A percentile compares a stretch with the other conserved stretches of the same genome.
Conservation (phyloP, 164 flowering plant species). For the Warburgia ugandensis region DNA sequence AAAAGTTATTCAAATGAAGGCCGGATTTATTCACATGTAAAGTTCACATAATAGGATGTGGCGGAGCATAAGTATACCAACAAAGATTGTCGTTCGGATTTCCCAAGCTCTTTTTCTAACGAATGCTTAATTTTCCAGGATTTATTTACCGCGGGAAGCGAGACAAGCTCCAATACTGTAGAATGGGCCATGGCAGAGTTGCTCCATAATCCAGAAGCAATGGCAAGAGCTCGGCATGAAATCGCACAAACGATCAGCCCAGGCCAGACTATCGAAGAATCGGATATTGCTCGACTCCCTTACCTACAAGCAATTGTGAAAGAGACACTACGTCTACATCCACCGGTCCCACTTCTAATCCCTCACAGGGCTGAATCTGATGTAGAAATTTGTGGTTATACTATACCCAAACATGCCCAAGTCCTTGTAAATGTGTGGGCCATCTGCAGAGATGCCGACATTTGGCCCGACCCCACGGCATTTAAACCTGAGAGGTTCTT, state of each 20-base stretch:
- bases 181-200: slow-evolving; percentile 32
- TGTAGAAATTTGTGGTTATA: neutral
- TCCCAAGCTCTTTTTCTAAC: too few relatives aligned
- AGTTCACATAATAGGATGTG: too few relatives aligned
- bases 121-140: slow-evolving; percentile 11
- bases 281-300: slow-evolving; percentile 1
- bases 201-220: slow-evolving; percentile 10
- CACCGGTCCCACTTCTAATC: slow-evolving; percentile 5
- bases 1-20: too few relatives aligned
- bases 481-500: too few relatives aligned
- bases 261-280: slow-evolving; percentile 5
- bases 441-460: slow-evolving; percentile 6
- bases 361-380: slow-evolving; percentile 4
- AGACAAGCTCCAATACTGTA: slow-evolving; percentile 20
- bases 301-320: slow-evolving; percentile 6
- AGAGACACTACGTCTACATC: slow-evolving; percentile 9
- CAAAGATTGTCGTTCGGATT: too few relatives aligned
- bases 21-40: too few relatives aligned
- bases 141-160: slow-evolving; percentile 19
- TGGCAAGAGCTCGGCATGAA: slow-evolving; percentile 14
- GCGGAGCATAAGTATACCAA: too few relatives aligned
- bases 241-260: slow-evolving; percentile 10
- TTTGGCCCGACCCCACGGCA: too few relatives aligned
- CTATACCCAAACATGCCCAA: slow-evolving; percentile 2
- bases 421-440: slow-evolving; percentile 6